Base-by-base conservation (phyloP, 352 stramenopile genomes). In the Blastocystis sp. region DNA sequence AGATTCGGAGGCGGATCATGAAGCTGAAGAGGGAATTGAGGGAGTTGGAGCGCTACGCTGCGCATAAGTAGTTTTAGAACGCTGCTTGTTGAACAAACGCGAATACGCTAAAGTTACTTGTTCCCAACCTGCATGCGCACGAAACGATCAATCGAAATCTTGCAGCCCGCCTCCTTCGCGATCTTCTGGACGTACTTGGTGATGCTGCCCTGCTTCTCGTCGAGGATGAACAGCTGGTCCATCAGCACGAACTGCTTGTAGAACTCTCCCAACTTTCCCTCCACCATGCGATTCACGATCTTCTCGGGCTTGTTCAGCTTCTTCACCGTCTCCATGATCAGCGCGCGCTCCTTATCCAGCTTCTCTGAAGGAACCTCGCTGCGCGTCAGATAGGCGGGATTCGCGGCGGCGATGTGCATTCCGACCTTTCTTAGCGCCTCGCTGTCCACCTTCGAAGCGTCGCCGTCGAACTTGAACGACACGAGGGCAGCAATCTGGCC, bases 301-400 rank as follows among this genome's bases (percentile, higher is more conserved):
- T 89, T 84, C 76, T 86, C 84, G 19, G 84, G 84, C 62, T 89
- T 89, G 43, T 81, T 81, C 40, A 70, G n/a, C 41, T 69, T 69
- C 38, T 78, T 84, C 60, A 81, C 76, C 43, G 43, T 43, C 23
- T 86, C 84, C 56, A 62, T 23, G n/a, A 89, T 67, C n/a, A 89
- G 19, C 19, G 9, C 59, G 10, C 48, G 41, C 59, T 89, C 84
- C 0, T 43, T 17, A 11, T 88, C 84, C 48, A 89, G 28, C 17
- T 53, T 52, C 7, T 69, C 64, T 10, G 28, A 40, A 10, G 64
- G 65, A n/a, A 89, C 74, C 11, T 74, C 67, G 28, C 86, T 41
- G 17, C 70, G 70, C 9, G 28, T 62, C 23, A 86, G 43, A 41
- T 62, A 79, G 21, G 45, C n/a, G 11, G 84, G 84, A 66, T 76